These are phyloP conservation scores for Thalia dealbata DNA, from an alignment of 176 grass and related monocot genomes.

Conservation along the genomic window DNA sequence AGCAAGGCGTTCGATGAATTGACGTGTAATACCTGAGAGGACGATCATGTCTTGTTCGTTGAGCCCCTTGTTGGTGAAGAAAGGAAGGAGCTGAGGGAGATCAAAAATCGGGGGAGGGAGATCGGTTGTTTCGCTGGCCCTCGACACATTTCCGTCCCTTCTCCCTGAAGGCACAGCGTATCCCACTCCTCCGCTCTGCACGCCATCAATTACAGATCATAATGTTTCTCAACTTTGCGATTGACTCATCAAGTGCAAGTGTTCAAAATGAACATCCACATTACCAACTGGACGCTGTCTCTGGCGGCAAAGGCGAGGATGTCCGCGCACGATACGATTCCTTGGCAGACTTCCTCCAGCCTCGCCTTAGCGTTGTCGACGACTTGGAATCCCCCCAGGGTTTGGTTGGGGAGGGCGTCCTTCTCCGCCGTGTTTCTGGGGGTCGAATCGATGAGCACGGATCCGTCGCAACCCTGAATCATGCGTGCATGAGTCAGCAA, in stretches of 20 bases:
- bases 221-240: too few relatives aligned
- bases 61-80: constrained; percentile 50
- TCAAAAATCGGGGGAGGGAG: constrained; percentile 41
- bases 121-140: constrained; percentile 42
- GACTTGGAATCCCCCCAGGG: constrained; percentile 32
- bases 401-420: constrained; percentile 40
- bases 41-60: constrained; percentile 44
- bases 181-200: constrained; percentile 37
- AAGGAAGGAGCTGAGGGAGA: constrained; percentile 37
- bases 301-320: constrained; percentile 57
- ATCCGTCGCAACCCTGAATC: constrained; percentile 4
- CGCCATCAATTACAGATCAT: too few relatives aligned
- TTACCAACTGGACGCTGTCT: constrained; percentile 21
- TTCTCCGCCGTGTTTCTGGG: neutral
- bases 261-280: neutral
- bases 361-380: constrained; percentile 38
- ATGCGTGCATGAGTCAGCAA: too few relatives aligned
- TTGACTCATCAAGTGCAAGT: too few relatives aligned
- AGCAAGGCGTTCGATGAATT: neutral
- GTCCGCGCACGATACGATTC: constrained; percentile 48
- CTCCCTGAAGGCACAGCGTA: constrained; percentile 53
- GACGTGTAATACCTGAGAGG: constrained; percentile 47
- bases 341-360: constrained; percentile 41
- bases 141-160: constrained; percentile 49
- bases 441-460: neutral